phyloP scores from a whole-genome alignment of 179 eudicot species.

The Pouteria campechiana region DNA sequence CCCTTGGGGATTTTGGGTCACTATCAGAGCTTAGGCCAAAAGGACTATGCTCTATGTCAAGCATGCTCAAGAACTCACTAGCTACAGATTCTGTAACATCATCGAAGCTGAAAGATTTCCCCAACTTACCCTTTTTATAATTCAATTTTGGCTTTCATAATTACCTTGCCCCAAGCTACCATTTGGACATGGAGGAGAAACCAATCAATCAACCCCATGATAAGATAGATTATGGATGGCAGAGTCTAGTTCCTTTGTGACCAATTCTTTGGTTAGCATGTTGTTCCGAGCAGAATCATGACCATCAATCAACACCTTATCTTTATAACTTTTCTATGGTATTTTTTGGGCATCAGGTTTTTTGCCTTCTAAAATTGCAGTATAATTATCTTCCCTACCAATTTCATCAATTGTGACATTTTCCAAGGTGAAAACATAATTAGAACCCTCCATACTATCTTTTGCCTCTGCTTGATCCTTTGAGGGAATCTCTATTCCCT shows the following conservation, averaged over 20 bases:
- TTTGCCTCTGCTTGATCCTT: slow-evolving; percentile 19
- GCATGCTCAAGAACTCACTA: slow-evolving; percentile 71
- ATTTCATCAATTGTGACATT: no score
- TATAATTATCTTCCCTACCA: no score
- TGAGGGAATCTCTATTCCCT: slow-evolving; percentile 25
- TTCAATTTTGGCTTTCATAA: slow-evolving; percentile 16
- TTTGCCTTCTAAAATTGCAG: slow-evolving; percentile 13
- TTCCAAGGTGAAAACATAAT: no score
- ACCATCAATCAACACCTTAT: slow-evolving; percentile 17
- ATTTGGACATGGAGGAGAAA: slow-evolving; percentile 38
- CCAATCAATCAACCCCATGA: slow-evolving; percentile 39
- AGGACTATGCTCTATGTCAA: slow-evolving; percentile 69
- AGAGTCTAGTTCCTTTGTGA: slow-evolving; percentile 57
- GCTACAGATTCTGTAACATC: slow-evolving; percentile 62
- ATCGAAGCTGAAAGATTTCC: slow-evolving; percentile 51
- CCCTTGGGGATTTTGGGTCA: slow-evolving; percentile 93
- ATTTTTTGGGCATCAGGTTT: slow-evolving; percentile 5
- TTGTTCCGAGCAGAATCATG: slow-evolving; percentile 16
- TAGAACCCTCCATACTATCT: no score
- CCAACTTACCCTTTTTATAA: slow-evolving; percentile 11
- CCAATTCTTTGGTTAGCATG: slow-evolving; percentile 31
- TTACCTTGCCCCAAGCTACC: slow-evolving; percentile 24
- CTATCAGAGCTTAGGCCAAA: slow-evolving; percentile 44
- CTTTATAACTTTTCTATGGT: slow-evolving; percentile 12
- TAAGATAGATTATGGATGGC: slow-evolving; percentile 45